Conservation (phyloP, 176 grass and related monocot species). For the Avena atlantica region DNA sequence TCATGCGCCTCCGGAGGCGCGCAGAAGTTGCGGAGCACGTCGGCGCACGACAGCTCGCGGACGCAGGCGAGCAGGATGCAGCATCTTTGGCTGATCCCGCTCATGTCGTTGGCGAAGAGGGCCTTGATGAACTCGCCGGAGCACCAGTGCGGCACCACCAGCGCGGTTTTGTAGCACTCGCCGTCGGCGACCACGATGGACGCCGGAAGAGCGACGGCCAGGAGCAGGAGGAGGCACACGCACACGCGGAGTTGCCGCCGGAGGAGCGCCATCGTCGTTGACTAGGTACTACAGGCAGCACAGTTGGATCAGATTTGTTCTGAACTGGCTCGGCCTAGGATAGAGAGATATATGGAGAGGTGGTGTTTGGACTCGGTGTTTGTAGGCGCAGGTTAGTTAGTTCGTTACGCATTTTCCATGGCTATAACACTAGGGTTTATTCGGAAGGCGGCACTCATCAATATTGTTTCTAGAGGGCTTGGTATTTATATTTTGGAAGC, state of each 20-base stretch:
- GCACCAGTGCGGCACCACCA: neutral
- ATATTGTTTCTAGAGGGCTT: too few relatives aligned
- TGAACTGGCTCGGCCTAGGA: neutral
- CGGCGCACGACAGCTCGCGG: neutral
- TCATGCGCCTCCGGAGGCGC: neutral
- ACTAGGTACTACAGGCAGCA: neutral
- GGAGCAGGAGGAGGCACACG: neutral
- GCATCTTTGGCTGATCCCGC: neutral
- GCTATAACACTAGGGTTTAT: too few relatives aligned
- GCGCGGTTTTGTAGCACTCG: constrained; percentile 7
- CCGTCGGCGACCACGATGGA: neutral
- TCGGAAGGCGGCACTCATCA: too few relatives aligned
- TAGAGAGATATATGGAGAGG: neutral
- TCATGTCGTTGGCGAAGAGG: neutral
- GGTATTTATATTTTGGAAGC: too few relatives aligned
- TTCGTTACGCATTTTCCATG: neutral
- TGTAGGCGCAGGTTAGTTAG: neutral
- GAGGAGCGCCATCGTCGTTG: neutral
- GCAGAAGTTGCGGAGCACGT: neutral
- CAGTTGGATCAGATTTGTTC: neutral
- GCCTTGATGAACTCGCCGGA: constrained; percentile 15
- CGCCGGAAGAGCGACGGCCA: neutral
- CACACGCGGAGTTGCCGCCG: neutral
- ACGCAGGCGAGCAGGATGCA: neutral
- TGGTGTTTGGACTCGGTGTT: neutral